Evolutionary conservation across 2,329 filamentous ascomycete genomes (phyloP).

Genomic region (Cercospora berteroae): DNA sequence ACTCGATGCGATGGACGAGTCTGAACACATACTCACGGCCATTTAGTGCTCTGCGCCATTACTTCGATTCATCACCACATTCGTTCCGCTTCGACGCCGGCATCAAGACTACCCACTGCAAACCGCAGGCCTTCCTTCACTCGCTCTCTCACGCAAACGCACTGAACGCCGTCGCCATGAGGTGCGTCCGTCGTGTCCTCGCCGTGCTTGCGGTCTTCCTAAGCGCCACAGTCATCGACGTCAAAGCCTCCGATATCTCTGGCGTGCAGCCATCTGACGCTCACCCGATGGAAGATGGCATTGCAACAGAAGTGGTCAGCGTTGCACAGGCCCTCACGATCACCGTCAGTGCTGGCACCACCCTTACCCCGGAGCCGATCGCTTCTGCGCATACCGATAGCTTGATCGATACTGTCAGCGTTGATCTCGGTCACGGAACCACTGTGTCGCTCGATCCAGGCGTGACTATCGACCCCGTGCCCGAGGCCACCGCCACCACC

Average conservation of each 20-base stretch:
- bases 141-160: neutral
- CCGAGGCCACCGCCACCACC: neutral
- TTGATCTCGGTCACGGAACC: neutral
- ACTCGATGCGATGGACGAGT: neutral
- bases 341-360: neutral
- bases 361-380: neutral
- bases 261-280: neutral
- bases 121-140: neutral
- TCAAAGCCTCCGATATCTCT: neutral
- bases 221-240: neutral
- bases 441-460: neutral
- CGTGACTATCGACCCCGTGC: neutral
- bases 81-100: neutral
- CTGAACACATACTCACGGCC: neutral
- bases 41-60: neutral
- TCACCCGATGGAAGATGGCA: neutral
- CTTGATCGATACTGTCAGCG: neutral
- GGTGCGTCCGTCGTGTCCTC: neutral
- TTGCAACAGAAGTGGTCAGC: neutral
- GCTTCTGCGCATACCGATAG: neutral
- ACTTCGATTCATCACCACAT: neutral
- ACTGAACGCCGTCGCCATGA: neutral
- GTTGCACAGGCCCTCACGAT: neutral
- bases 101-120: neutral
- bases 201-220: neutral